These are phyloP conservation scores for Phalaenopsis hybrid DNA, from an alignment of 116 monocot genomes.

Conservation along the genomic window DNA sequence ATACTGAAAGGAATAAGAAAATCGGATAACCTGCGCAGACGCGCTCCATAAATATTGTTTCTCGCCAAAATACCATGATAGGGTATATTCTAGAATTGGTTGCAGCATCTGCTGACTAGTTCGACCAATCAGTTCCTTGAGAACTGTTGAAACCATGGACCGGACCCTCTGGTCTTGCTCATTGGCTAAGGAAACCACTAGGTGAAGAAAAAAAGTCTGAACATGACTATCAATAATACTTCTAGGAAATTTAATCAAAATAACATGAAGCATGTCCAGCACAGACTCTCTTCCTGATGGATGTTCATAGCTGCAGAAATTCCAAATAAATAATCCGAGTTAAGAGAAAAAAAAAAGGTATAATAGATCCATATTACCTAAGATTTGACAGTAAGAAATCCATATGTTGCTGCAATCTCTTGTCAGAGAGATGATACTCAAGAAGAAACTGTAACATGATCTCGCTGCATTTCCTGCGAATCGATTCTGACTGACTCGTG, in stretches of 20 bases:
- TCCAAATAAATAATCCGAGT: background rate
- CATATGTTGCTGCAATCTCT: conserved; percentile 72
- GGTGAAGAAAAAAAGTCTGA: conserved; percentile 59
- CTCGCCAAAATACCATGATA: conserved; percentile 70
- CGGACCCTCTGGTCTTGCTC: conserved; percentile 57
- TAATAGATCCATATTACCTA: conserved; percentile 26
- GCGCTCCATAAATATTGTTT: conserved; percentile 74
- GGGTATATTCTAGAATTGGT: conserved; percentile 46
- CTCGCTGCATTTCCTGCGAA: conserved; percentile 69
- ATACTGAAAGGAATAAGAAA: background rate
- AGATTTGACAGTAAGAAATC: conserved; percentile 82
- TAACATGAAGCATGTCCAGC: conserved; percentile 83
- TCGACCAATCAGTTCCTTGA: conserved; percentile 47
- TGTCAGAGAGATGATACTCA: conserved; percentile 74
- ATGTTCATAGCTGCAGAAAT: conserved; percentile 77
- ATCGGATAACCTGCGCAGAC: conserved; percentile 59
- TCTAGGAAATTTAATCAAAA: conserved; percentile 71
- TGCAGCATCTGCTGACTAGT: conserved; percentile 29
- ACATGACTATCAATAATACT: conserved; percentile 62
- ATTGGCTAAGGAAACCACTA: conserved; percentile 75
- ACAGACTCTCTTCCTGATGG: conserved; percentile 87
- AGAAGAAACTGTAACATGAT: conserved; percentile 77
- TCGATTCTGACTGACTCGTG: conserved; percentile 61
- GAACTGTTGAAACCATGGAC: conserved; percentile 51
- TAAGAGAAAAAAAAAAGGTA: background rate